Conservation (phyloP, 371 early-diverging fungal genomes). For the Circinella umbellata region DNA sequence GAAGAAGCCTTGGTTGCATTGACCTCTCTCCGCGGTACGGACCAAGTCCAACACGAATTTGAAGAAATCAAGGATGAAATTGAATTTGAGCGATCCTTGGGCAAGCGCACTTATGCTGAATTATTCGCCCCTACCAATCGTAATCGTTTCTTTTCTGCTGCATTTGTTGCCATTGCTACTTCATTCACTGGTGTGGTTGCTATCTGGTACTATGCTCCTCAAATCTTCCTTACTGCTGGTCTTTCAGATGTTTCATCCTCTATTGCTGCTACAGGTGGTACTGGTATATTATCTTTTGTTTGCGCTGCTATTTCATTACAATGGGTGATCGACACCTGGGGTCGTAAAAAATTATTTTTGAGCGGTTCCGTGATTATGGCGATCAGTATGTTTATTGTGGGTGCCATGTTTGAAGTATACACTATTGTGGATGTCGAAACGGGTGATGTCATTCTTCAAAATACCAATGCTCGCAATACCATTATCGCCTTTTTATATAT, state of each 20-base stretch:
- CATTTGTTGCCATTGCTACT: constrained; percentile 60
- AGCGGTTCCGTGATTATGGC: constrained; percentile 43
- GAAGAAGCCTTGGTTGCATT: constrained; percentile 54
- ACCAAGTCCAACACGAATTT: constrained; percentile 30
- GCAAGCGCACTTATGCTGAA: constrained; percentile 44
- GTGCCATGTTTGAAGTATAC: constrained; percentile 44
- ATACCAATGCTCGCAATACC: constrained; percentile 33
- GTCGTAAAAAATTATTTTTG: constrained; percentile 55
- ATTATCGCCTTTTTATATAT: constrained; percentile 52
- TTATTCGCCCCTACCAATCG: constrained; percentile 43
- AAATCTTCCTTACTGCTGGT: constrained; percentile 45
- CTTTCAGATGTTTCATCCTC: constrained; percentile 33
- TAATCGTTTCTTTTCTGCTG: constrained; percentile 42
- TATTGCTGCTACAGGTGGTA: constrained; percentile 47
- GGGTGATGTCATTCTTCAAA: constrained; percentile 33
- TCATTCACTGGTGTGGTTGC: constrained; percentile 70
- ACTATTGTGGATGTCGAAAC: constrained; percentile 28
- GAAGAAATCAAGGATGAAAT: constrained; percentile 41
- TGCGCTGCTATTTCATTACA: constrained; percentile 60
- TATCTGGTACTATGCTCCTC: constrained; percentile 55
- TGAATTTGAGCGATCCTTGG: constrained; percentile 43
- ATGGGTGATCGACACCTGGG: constrained; percentile 51
- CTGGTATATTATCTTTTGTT: constrained; percentile 40
- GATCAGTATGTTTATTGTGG: constrained; percentile 49
- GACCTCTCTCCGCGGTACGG: constrained; percentile 42